Conservation (phyloP, 2,329 filamentous ascomycete species). For the Nemania diffusa region DNA sequence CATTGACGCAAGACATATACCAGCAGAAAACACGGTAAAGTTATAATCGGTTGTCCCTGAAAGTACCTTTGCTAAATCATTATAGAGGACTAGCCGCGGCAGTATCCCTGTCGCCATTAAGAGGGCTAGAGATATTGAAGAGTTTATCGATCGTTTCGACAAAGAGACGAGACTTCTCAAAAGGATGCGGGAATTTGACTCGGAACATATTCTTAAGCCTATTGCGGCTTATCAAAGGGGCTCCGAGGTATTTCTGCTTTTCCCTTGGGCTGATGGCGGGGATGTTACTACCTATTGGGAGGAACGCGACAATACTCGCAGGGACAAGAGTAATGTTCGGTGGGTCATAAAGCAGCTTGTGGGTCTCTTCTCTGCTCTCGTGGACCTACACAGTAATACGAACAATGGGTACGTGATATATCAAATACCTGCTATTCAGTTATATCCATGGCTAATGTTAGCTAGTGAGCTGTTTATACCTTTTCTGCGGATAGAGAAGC, state of each 20-base stretch:
- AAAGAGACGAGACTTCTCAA: conserved; percentile 14
- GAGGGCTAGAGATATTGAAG: conserved; percentile 6
- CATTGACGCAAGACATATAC: not conserved
- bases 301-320: not conserved
- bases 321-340: not conserved
- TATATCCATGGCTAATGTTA: not conserved
- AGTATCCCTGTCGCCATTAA: conserved; percentile 15
- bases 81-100: not conserved
- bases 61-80: not conserved
- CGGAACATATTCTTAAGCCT: conserved; percentile 21
- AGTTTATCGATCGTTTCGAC: conserved; percentile 5
- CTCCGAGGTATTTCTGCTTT: conserved; percentile 16
- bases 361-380: conserved; percentile 13
- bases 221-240: conserved; percentile 23
- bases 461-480: not conserved
- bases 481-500: not conserved
- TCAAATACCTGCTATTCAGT: not conserved
- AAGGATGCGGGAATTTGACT: conserved; percentile 4
- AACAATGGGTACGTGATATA: conserved; percentile 10
- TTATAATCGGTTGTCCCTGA: not conserved
- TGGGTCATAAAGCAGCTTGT: conserved; percentile 8
- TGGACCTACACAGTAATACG: not conserved
- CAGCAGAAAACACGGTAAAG: not conserved
- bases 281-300: conserved; percentile 18
- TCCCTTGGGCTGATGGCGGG: conserved; percentile 26